A percentile compares a stretch with the other conserved stretches of the same genome.
phyloP scores from a whole-genome alignment of 2,329 filamentous ascomycete species.

The Alternaria postmessia region DNA sequence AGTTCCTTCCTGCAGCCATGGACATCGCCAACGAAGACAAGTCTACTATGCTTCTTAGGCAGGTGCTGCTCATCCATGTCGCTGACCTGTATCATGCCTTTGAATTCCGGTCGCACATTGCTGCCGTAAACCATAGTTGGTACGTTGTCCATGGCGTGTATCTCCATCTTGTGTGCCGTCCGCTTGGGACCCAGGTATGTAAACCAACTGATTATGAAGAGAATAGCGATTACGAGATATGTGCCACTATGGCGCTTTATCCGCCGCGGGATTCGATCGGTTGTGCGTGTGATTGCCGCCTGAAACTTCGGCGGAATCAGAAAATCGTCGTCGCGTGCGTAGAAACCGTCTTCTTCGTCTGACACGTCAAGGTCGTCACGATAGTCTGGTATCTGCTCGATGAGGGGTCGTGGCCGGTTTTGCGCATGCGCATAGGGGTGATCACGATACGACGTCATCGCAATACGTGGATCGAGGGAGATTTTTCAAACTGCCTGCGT shows the following conservation, averaged over 20 bases:
- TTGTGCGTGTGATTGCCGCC: constrained; percentile 32
- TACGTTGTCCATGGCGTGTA: constrained; percentile 44
- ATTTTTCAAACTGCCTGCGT: not conserved
- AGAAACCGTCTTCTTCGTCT: constrained; percentile 51
- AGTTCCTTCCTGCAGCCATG: constrained; percentile 80
- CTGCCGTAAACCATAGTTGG: constrained; percentile 52
- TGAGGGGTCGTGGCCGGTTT: constrained; percentile 33
- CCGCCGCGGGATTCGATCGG: constrained; percentile 44
- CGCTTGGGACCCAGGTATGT: constrained; percentile 49
- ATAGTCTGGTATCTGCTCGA: constrained; percentile 42
- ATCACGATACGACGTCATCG: constrained; percentile 39
- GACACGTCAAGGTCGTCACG: constrained; percentile 46
- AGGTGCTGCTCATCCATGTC: constrained; percentile 58
- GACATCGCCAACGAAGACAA: constrained; percentile 89
- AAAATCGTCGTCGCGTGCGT: constrained; percentile 46
- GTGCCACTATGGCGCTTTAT: constrained; percentile 48
- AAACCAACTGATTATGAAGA: constrained; percentile 48
- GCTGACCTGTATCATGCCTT: constrained; percentile 60
- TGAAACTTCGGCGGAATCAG: constrained; percentile 45
- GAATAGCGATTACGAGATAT: constrained; percentile 37
- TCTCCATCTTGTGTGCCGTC: constrained; percentile 44
- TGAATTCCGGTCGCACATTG: constrained; percentile 59
- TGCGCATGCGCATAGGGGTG: constrained; percentile 19
- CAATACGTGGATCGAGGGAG: not conserved
- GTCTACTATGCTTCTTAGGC: constrained; percentile 61